These are phyloP conservation scores for Cryptococcus maquisensis DNA, from an alignment of 1,284 basidiomycete species.

Conservation along the genomic window DNA sequence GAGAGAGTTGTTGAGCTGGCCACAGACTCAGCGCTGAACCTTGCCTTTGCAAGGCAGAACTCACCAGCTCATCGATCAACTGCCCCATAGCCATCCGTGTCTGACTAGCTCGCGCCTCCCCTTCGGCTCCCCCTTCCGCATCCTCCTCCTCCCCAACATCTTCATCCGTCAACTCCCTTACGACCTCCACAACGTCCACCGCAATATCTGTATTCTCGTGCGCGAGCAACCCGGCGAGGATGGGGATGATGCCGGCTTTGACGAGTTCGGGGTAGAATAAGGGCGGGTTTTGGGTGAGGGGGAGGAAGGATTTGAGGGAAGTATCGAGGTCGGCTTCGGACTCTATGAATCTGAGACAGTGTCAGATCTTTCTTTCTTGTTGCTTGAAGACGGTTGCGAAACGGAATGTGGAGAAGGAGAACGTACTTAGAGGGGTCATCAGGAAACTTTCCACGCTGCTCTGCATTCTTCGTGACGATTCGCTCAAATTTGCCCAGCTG, in stretches of 20 bases:
- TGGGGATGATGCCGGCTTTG: conserved; percentile 61
- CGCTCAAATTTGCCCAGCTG: conserved; percentile 79
- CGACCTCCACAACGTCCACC: conserved; percentile 81
- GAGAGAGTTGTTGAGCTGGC: conserved; percentile 73
- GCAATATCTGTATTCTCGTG: conserved; percentile 94
- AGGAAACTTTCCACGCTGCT: conserved; percentile 86
- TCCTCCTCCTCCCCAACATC: conserved; percentile 78
- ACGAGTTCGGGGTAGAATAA: conserved; percentile 87
- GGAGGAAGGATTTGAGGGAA: conserved; percentile 76
- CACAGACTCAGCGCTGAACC: not conserved
- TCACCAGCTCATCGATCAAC: conserved; percentile 68
- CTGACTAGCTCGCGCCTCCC: conserved; percentile 50
- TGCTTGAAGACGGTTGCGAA: not conserved
- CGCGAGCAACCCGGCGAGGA: conserved; percentile 75
- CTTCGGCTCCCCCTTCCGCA: conserved; percentile 63
- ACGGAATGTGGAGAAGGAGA: not conserved
- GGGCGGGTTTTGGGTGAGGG: conserved; percentile 80
- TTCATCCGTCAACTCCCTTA: conserved; percentile 94
- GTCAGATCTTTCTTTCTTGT: not conserved
- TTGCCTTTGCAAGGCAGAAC: too few relatives aligned
- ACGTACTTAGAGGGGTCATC: conserved; percentile 82
- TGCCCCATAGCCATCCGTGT: conserved; percentile 57
- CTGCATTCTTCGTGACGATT: conserved; percentile 86
- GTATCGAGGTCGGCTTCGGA: conserved; percentile 92
- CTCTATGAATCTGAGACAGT: conserved; percentile 80